A percentile compares a stretch with the other conserved stretches of the same genome.
phyloP scores from a whole-genome alignment of 768 basidiomycete species.

The Lactarius sp. region DNA sequence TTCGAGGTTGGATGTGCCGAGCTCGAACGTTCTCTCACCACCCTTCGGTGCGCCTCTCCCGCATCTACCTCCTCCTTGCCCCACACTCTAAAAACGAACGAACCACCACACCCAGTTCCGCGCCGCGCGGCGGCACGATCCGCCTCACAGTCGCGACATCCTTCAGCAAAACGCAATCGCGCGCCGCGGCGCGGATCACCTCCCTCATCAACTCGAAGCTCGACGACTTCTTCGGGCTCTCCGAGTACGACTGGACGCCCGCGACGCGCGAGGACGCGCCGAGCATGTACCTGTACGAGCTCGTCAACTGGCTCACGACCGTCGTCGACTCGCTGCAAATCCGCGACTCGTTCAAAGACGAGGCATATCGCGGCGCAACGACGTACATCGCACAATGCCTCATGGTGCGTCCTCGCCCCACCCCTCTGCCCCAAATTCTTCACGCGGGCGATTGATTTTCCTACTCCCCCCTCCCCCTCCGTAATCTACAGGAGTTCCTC shows the following conservation, averaged over 20 bases:
- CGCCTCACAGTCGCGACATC: slow-evolving; percentile 56
- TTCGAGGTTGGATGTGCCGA: slow-evolving; percentile 82
- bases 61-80: background rate
- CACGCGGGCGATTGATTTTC: background rate
- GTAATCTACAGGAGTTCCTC: slow-evolving; percentile 58
- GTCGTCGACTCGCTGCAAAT: slow-evolving; percentile 88
- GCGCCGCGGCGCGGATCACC: slow-evolving; percentile 71
- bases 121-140: slow-evolving; percentile 79
- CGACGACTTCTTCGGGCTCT: slow-evolving; percentile 91
- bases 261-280: slow-evolving; percentile 64
- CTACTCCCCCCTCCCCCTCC: too few species aligned
- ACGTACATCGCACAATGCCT: slow-evolving; percentile 81
- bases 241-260: slow-evolving; percentile 94
- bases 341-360: slow-evolving; percentile 80
- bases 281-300: slow-evolving; percentile 91
- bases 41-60: slow-evolving; percentile 53
- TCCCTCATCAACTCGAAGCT: slow-evolving; percentile 85
- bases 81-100: background rate
- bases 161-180: slow-evolving; percentile 64
- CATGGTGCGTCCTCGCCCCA: slow-evolving; percentile 54
- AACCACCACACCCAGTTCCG: slow-evolving; percentile 41
- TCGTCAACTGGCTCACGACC: slow-evolving; percentile 94
- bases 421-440: too few species aligned
- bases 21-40: slow-evolving; percentile 78
- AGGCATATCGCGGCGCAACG: slow-evolving; percentile 86